phyloP scores from a whole-genome alignment of 495 filamentous ascomycete species.

The Hyaloscypha variabilis region DNA sequence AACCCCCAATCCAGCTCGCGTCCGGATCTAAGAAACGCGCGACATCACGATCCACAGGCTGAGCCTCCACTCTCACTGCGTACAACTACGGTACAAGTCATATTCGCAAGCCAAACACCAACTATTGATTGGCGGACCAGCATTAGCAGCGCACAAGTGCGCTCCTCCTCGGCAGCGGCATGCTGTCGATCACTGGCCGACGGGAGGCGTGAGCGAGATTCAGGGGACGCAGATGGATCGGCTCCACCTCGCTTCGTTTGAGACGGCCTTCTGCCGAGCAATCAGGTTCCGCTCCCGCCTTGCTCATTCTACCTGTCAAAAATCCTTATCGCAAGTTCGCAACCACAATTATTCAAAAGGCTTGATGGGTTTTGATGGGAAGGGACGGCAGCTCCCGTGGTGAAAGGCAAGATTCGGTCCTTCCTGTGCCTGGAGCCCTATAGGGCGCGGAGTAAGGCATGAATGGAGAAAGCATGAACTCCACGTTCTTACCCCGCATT shows the following conservation, averaged over 20 bases:
- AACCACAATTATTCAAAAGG: too few relatives aligned
- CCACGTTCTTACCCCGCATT: not conserved
- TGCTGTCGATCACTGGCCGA: not conserved
- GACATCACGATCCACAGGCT: not conserved
- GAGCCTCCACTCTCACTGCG: not conserved
- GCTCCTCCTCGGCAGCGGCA: not conserved
- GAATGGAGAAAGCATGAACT: not conserved
- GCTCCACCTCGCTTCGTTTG: not conserved
- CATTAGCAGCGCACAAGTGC: not conserved
- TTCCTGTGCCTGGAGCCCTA: not conserved
- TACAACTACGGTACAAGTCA: not conserved
- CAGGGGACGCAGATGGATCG: not conserved
- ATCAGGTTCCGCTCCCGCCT: not conserved
- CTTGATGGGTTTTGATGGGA: too few relatives aligned
- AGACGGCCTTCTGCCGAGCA: not conserved
- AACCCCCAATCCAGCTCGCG: not conserved
- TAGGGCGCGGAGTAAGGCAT: not conserved
- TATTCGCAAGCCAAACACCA: not conserved
- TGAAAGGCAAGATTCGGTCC: constrained; percentile 7
- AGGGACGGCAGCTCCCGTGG: not conserved
- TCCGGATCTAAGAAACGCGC: not conserved
- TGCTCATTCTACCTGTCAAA: not conserved
- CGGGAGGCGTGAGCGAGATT: not conserved
- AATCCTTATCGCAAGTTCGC: too few relatives aligned
- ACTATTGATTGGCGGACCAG: not conserved